phyloP scores from a whole-genome alignment of 1,284 basidiomycete species.

The Schizophyllum amplum region DNA sequence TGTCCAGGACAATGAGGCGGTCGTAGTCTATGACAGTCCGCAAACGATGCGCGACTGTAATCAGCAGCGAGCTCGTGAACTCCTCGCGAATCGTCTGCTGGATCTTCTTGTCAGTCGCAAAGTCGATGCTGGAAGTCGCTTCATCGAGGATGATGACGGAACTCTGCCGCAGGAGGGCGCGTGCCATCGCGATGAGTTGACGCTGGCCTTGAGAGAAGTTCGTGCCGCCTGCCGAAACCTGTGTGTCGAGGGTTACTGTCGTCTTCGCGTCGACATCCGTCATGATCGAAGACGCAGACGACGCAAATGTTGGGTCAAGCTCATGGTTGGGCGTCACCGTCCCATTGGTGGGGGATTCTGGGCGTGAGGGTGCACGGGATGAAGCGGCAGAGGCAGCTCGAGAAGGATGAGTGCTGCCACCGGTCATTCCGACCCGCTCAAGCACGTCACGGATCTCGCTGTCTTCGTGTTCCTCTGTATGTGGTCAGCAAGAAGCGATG shows the following conservation, averaged over 20 bases:
- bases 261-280: conserved; percentile 45
- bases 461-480: conserved; percentile 69
- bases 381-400: conserved; percentile 35
- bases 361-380: conserved; percentile 37
- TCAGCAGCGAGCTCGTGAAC: conserved; percentile 53
- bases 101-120: conserved; percentile 71
- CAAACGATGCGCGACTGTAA: conserved; percentile 58
- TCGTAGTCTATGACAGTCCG: conserved; percentile 75
- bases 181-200: conserved; percentile 76
- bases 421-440: conserved; percentile 56
- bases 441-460: conserved; percentile 66
- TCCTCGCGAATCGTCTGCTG: conserved; percentile 77
- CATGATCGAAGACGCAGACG: conserved; percentile 26
- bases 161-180: conserved; percentile 69
- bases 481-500: background rate
- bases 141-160: conserved; percentile 81
- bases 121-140: conserved; percentile 72
- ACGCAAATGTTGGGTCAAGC: conserved; percentile 52
- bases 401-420: conserved; percentile 34
- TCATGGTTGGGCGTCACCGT: conserved; percentile 50
- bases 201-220: conserved; percentile 85
- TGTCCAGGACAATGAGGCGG: conserved; percentile 73
- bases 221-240: conserved; percentile 71
- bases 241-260: conserved; percentile 57
- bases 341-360: conserved; percentile 20